phyloP scores from a whole-genome alignment of 75 land plant genomes.

The Cupressus sempervirens region DNA sequence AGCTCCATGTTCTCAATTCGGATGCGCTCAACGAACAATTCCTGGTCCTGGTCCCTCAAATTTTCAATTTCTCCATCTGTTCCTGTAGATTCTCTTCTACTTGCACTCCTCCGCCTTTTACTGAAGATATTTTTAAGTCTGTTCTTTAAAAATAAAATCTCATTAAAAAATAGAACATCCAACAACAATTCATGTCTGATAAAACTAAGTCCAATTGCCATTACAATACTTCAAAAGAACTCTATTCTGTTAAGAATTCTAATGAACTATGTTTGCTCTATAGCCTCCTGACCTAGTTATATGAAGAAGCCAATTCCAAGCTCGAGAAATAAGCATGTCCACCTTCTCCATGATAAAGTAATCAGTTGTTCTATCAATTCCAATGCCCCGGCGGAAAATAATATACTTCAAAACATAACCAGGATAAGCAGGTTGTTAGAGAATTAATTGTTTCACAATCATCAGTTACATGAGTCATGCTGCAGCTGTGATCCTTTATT shows the following conservation, averaged over 20 bases:
- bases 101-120: constrained; percentile 1
- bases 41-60: constrained; percentile 27
- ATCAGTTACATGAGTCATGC: background rate
- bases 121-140: background rate
- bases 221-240: background rate
- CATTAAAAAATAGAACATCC: background rate
- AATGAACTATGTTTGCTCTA: background rate
- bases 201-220: constrained; percentile 1
- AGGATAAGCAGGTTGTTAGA: background rate
- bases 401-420: constrained; percentile 48
- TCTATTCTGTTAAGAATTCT: constrained; percentile 10
- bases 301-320: constrained; percentile 63
- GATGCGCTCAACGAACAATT: constrained; percentile 42
- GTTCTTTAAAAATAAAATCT: background rate
- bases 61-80: background rate
- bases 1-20: constrained; percentile 42
- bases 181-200: background rate
- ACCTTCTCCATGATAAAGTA: constrained; percentile 83
- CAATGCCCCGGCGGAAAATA: constrained; percentile 90
- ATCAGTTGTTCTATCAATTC: constrained; percentile 78
- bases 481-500: background rate
- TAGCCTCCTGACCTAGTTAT: constrained; percentile 42
- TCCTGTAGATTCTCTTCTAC: background rate
- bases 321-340: constrained; percentile 66
- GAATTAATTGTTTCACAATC: background rate